Evolutionary conservation across 1,284 basidiomycete genomes (phyloP).

Genomic region (Phlebopus sp.): DNA sequence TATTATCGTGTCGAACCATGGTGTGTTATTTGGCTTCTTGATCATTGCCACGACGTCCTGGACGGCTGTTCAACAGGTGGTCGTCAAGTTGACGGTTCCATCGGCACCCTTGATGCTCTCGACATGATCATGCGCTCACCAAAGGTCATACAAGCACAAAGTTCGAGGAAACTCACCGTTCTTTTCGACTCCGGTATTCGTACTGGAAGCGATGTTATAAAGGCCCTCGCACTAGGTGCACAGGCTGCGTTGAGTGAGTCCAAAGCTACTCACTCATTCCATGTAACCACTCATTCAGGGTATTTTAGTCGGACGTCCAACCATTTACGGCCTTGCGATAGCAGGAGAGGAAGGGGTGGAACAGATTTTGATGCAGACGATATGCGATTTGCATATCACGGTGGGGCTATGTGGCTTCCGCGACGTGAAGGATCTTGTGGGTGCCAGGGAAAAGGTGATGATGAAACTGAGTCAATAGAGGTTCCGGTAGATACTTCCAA

Average conservation of each 20-base stretch:
- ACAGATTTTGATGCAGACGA: slow-evolving; percentile 46
- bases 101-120: slow-evolving; percentile 70
- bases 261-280: background rate
- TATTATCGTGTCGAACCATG: slow-evolving; percentile 82
- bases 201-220: slow-evolving; percentile 72
- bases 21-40: slow-evolving; percentile 32
- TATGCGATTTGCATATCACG: slow-evolving; percentile 56
- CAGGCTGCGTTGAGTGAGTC: slow-evolving; percentile 60
- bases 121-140: slow-evolving; percentile 57
- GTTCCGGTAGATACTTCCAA: too few species aligned
- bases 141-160: slow-evolving; percentile 56
- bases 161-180: slow-evolving; percentile 58
- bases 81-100: slow-evolving; percentile 77
- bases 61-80: slow-evolving; percentile 47
- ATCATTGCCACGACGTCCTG: background rate
- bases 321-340: slow-evolving; percentile 53
- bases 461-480: slow-evolving; percentile 15
- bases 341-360: slow-evolving; percentile 54
- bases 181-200: slow-evolving; percentile 81
- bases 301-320: slow-evolving; percentile 42
- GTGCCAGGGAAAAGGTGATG: slow-evolving; percentile 29
- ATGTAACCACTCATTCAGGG: background rate
- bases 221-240: slow-evolving; percentile 70
- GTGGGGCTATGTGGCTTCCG: slow-evolving; percentile 45
- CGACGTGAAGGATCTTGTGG: slow-evolving; percentile 37